A percentile compares a stretch with the other conserved stretches of the same genome.
Conservation (phyloP, 2,329 filamentous ascomycete species). For the Exophiala dermatitidis region DNA sequence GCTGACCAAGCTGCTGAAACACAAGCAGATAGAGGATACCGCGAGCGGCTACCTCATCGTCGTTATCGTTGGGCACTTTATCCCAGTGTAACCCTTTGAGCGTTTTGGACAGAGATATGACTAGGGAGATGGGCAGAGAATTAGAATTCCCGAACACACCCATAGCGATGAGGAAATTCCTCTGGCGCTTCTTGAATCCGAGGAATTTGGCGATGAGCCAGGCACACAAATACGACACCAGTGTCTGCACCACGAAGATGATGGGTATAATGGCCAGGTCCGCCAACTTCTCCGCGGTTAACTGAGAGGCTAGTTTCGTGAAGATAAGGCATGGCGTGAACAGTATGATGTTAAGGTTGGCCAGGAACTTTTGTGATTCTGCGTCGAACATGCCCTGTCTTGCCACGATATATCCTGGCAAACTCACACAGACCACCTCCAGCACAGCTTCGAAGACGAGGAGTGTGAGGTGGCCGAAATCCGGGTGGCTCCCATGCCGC, state of each 20-base stretch:
- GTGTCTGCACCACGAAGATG: conserved; percentile 82
- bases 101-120: conserved; percentile 88
- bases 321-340: conserved; percentile 98
- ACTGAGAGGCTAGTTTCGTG: conserved; percentile 89
- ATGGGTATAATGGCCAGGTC: conserved; percentile 92
- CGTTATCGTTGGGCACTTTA: conserved; percentile 81
- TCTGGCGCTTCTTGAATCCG: conserved; percentile 72
- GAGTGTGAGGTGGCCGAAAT: conserved; percentile 57
- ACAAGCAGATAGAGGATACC: conserved; percentile 94
- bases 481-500: conserved; percentile 39
- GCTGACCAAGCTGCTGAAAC: conserved; percentile 93
- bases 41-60: conserved; percentile 85
- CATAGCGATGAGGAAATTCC: conserved; percentile 96
- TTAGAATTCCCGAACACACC: conserved; percentile 97
- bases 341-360: conserved; percentile 90
- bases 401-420: conserved; percentile 90
- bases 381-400: conserved; percentile 87
- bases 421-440: conserved; percentile 88
- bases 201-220: conserved; percentile 64
- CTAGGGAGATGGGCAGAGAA: conserved; percentile 90
- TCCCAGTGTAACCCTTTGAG: conserved; percentile 91
- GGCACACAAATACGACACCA: conserved; percentile 76
- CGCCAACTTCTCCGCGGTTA: conserved; percentile 80
- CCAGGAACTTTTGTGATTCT: conserved; percentile 91
- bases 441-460: conserved; percentile 92